Conservation (phyloP, 1,284 basidiomycete genomes). For the Melampsora larici-populina region DNA sequence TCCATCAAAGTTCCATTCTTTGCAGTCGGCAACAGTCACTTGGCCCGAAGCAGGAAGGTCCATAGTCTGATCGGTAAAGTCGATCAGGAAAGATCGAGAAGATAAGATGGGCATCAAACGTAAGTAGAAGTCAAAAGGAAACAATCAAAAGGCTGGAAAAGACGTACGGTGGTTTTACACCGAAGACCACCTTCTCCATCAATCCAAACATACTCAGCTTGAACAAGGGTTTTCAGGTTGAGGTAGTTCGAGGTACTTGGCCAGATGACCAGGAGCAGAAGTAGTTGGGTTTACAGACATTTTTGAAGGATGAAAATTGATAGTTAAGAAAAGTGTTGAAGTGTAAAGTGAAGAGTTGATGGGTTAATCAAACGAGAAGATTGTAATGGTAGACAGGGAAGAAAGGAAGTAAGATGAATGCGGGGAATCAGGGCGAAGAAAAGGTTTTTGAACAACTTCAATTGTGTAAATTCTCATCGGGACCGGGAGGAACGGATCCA, state of each 20-base stretch:
- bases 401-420: no score
- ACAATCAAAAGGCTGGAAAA: no score
- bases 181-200: slow-evolving; percentile 87
- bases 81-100: slow-evolving; percentile 62
- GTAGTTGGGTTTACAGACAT: slow-evolving; percentile 32
- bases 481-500: no score
- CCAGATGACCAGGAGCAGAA: slow-evolving; percentile 61
- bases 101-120: slow-evolving; percentile 32
- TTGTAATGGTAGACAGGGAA: no score
- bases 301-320: not conserved
- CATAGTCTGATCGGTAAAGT: slow-evolving; percentile 78
- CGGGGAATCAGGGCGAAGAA: no score
- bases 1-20: slow-evolving; percentile 99
- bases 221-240: slow-evolving; percentile 76
- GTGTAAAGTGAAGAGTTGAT: not conserved
- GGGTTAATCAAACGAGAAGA: no score
- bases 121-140: not conserved
- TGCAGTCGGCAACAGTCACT: slow-evolving; percentile 62
- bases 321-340: no score
- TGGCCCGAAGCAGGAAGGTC: slow-evolving; percentile 52
- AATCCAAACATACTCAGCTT: slow-evolving; percentile 97
- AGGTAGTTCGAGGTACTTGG: slow-evolving; percentile 75
- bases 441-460: no score
- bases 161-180: slow-evolving; percentile 73
- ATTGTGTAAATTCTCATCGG: no score